Base-by-base conservation (phyloP, 805 yeast species). In the Starmerella scarabaei region DNA sequence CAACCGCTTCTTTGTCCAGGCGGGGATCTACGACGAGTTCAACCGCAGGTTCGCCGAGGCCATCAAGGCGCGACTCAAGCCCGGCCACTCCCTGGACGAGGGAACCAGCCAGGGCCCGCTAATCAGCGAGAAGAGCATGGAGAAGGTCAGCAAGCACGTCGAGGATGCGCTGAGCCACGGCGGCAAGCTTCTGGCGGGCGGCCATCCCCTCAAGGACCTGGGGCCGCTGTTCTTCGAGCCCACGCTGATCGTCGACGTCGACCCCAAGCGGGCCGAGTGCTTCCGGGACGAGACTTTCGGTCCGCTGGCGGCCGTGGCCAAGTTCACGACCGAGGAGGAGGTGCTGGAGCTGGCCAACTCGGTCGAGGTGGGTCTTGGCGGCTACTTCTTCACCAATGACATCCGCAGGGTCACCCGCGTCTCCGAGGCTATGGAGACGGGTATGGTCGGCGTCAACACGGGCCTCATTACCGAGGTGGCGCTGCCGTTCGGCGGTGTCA, bases 361-460 rank as follows among this genome's bases (percentile, higher is more conserved):
- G 45, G 71, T 77, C 8, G 75, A 71, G 11, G 81, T 73, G 31
- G 93, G 93, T 16, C 68, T 81, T 38, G 88, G 91, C 2, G 82
- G 82, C 14, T 82, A 82, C 57, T 71, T 82, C 58, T 80, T 57
- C 63, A 69, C 85, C 17, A 56, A 64, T 38, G 70, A 77, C 57
- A 57, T 74, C 41, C 55, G 64, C 36, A 67, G 75, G 35, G 64
- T 77, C 7, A 67, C 75, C 59, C 64, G 69, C 40, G 72, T 78
- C 7, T 75, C 81, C 24, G 85, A 79, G 59, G 72, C 66, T 20
- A 64, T 82, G 38, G 74, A 82, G 48, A 73, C 69, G 21, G 93
- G 93, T 35, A 82, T 82, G 93, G 70, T 82, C 38, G 91, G 91
- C 31, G 75, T 73, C 42, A 82, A 82, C 60, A 73, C 84, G 9